Conservation (phyloP, 2,329 filamentous ascomycete species). For the Apiospora koreana region DNA sequence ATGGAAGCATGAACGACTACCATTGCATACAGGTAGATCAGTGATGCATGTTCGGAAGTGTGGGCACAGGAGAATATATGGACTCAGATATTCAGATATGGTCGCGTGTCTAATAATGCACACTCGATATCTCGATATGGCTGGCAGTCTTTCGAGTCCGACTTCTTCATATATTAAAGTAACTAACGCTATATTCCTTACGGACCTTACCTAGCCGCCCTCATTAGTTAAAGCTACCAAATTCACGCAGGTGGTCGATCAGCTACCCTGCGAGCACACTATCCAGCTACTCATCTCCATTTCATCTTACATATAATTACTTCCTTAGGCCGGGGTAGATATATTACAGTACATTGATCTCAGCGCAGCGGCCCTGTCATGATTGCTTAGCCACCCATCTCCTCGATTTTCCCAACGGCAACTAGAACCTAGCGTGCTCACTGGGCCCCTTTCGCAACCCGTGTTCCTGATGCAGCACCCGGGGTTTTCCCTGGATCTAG, state of each 20-base stretch:
- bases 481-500: neutral
- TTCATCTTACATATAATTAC: neutral
- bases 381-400: neutral
- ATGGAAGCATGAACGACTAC: constrained; percentile 1
- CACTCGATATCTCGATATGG: no score
- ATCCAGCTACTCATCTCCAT: neutral
- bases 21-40: neutral
- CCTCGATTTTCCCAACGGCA: neutral
- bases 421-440: neutral
- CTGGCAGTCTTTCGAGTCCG: neutral
- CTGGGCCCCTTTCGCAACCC: neutral
- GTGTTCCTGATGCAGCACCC: neutral
- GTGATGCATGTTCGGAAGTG: neutral
- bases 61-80: neutral
- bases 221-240: neutral
- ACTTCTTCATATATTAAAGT: no score
- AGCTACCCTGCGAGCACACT: neutral
- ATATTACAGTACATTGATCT: neutral
- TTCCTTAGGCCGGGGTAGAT: neutral
- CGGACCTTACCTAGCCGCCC: neutral
- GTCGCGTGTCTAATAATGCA: neutral
- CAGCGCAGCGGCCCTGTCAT: neutral
- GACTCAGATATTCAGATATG: neutral
- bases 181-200: neutral
- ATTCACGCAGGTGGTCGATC: neutral